Evolutionary conservation across 352 stramenopile species (phyloP).

Genomic region (Globisporangium nodosum): DNA sequence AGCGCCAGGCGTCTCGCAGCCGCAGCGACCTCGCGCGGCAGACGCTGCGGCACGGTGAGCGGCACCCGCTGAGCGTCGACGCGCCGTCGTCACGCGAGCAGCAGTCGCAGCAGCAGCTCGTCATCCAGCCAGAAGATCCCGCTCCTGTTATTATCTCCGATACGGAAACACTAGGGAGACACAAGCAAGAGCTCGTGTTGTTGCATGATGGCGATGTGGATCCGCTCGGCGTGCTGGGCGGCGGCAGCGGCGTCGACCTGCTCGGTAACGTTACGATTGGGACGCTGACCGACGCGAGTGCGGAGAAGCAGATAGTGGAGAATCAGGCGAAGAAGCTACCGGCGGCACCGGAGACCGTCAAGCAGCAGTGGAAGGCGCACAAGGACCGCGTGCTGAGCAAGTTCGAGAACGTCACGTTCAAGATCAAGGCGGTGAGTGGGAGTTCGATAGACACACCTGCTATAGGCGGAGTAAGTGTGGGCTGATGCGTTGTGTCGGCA

Average conservation of each 20-base stretch:
- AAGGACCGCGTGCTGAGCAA: constrained; percentile 64
- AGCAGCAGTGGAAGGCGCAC: constrained; percentile 57
- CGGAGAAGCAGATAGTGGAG: not conserved
- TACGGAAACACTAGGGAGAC: not conserved
- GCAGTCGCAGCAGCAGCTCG: not conserved
- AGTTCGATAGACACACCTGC: not conserved
- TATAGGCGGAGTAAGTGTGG: no score
- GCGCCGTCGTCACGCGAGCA: constrained; percentile 1
- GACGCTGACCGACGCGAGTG: not conserved
- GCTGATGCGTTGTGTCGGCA: not conserved
- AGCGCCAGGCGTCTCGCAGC: constrained; percentile 24
- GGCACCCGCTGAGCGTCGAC: constrained; percentile 34
- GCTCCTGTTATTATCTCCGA: not conserved
- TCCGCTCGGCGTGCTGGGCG: constrained; percentile 46
- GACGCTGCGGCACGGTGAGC: constrained; percentile 21
- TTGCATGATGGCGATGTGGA: constrained; percentile 67
- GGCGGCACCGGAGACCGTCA: constrained; percentile 27
- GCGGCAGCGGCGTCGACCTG: not conserved
- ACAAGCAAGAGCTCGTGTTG: constrained; percentile 42
- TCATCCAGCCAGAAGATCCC: no score
- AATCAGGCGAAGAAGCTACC: not conserved
- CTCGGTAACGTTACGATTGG: not conserved
- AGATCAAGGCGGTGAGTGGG: constrained; percentile 58
- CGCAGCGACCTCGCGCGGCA: constrained; percentile 18
- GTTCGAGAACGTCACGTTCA: constrained; percentile 60